These are phyloP conservation scores for Trichoderma atroviride DNA, from an alignment of 2,329 filamentous ascomycete species.

Conservation along the genomic window DNA sequence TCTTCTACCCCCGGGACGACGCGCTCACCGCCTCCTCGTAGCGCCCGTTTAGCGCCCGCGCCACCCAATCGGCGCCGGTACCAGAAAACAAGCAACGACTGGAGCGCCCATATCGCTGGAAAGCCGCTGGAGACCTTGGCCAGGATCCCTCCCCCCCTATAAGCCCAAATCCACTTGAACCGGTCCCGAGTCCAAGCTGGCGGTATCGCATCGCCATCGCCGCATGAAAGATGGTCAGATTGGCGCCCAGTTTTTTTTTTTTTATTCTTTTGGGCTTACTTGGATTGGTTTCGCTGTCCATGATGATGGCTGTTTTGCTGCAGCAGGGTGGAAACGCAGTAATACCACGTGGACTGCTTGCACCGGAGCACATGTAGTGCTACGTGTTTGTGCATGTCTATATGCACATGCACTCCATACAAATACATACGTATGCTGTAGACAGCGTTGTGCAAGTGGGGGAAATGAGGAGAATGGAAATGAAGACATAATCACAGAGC, in stretches of 20 bases:
- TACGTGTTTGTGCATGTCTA: background rate
- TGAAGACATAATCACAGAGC: background rate
- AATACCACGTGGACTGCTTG: constrained; percentile 14
- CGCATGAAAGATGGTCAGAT: background rate
- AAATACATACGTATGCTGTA: background rate
- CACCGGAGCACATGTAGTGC: background rate
- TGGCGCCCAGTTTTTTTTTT: background rate
- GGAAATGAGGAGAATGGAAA: background rate
- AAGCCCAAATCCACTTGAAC: background rate
- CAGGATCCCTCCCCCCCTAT: background rate
- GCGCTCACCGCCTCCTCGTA: background rate
- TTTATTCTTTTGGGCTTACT: background rate
- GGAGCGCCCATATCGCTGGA: background rate
- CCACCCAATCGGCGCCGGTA: constrained; percentile 14
- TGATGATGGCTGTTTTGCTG: background rate
- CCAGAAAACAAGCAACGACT: background rate
- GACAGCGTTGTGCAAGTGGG: background rate
- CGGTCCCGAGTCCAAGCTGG: constrained; percentile 15
- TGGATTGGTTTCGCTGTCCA: background rate
- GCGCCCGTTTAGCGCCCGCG: background rate
- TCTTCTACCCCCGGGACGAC: background rate
- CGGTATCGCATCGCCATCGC: constrained; percentile 4
- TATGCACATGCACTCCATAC: background rate
- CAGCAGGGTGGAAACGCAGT: constrained; percentile 9
- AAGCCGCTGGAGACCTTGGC: background rate